These are phyloP conservation scores for Pythium utonaiense DNA, from an alignment of 352 stramenopile species.

Conservation along the genomic window DNA sequence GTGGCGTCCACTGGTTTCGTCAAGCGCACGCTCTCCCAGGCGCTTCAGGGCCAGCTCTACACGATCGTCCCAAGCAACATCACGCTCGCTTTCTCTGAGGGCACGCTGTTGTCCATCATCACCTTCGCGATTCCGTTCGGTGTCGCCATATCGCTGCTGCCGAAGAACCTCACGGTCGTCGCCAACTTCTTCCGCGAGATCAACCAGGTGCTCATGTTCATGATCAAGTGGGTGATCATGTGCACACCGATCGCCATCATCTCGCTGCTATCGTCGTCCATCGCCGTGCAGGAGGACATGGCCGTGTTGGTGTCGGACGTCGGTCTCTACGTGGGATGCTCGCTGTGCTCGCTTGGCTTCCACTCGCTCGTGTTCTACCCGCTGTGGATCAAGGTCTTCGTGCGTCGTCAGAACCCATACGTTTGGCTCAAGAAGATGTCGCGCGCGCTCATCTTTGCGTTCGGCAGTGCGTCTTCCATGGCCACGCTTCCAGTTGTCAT, in stretches of 20 bases:
- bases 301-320: slow-evolving; percentile 28
- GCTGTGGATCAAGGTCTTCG: slow-evolving; percentile 24
- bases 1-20: neutral
- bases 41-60: slow-evolving; percentile 22
- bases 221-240: slow-evolving; percentile 35
- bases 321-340: slow-evolving; percentile 30
- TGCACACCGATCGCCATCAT: slow-evolving; percentile 37
- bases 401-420: slow-evolving; percentile 25
- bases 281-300: slow-evolving; percentile 28
- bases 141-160: slow-evolving; percentile 22
- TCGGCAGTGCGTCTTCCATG: slow-evolving; percentile 36
- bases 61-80: slow-evolving; percentile 28
- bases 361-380: slow-evolving; percentile 34
- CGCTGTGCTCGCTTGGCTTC: slow-evolving; percentile 16
- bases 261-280: slow-evolving; percentile 31
- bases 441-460: slow-evolving; percentile 29
- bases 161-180: slow-evolving; percentile 15
- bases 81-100: slow-evolving; percentile 28
- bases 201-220: slow-evolving; percentile 32
- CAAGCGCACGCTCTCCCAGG: slow-evolving; percentile 13
- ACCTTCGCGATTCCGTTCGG: slow-evolving; percentile 35
- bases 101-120: slow-evolving; percentile 31
- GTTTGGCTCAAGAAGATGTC: slow-evolving; percentile 27
- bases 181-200: slow-evolving; percentile 28
- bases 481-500: slow-evolving; percentile 35